Evolutionary conservation across 2,329 filamentous ascomycete species (phyloP), one percentile per base, ranked within the genome.

Genomic region (Biscogniauxia marginata): DNA sequence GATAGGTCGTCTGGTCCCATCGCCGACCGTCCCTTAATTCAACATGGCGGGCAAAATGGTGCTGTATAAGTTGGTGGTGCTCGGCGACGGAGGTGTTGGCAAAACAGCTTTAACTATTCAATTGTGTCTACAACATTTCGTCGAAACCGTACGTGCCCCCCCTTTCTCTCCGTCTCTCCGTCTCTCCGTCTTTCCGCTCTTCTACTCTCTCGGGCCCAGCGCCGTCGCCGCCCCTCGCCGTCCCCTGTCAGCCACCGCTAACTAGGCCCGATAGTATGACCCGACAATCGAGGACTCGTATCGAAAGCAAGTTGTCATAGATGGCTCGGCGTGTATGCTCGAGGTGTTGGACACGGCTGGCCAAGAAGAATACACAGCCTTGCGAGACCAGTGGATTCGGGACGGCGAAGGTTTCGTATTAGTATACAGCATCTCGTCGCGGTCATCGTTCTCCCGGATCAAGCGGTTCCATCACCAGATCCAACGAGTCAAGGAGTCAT

Each of bases 381-480:
- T 98, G 68, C 85, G 95, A 70, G 95, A 98, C 74, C 95, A 98
- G 79, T 98, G 93, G 93, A 98, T 98, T 73, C 87, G 95, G 67
- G 93, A 98, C 71, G 93, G 95, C 64, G 95, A 99, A 74, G 95
- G 95, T 19, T 98, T 98, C 72, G 91, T 99, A 24, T 83, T 99
- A 59, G 95, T 99, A 63, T 98, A 99, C 81, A 96, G 92, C 79
- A 98, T 99, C 76, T 96, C 95, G 13, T 98, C 93, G 52, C 89
- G 95, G 69, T 93, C 93, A 30, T 98, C 93, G 19, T 98, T 98
- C 73, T 87, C 89, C 56, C 89, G 93, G 72, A 97, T 99, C 79
- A 91, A 93, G 75, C 88, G 90, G 70, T 98, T 98, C 73, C 91
- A 98, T 76, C 89, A 93, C 72, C 95, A 98, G 76, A 98, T 98